Base-by-base conservation (phyloP, 768 basidiomycete species). In the Dendrothele bispora region DNA sequence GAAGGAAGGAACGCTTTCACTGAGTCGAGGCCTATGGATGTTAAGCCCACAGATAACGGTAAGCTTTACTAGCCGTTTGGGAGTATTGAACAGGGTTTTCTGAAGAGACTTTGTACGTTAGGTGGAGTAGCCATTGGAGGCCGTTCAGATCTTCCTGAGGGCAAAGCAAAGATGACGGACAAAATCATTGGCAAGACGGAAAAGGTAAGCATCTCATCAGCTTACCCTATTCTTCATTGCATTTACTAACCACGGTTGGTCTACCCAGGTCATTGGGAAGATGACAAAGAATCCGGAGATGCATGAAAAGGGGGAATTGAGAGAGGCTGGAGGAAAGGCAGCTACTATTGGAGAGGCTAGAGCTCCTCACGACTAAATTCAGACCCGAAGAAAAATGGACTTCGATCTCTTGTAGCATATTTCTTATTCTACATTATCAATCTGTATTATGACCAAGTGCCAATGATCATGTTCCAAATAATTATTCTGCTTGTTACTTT, bases 131-230 rank as follows among this genome's bases (percentile, higher is more conserved):
- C 67, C 1, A 48, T 68, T 12, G 70, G 58, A 35, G 69, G 66
- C 2, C 50, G 57, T 15, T 58, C 62, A 2, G 59, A 69, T 41
- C 26, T 66, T 18, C 66, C 72, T 0, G 59, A 66, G 52, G 70
- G 71, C 4, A 72, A 77, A 22, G 69, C 77, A 24, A 69, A 55
- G 22, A 17, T 77, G 0, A 61, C 69, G 7, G 83, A 85, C 63
- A 84, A 79, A 61, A 49, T 82, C 18, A 53, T 81, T 28, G 82
- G 83, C 3, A 83, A 84, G 66, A 69, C 75, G 0, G 70, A 84
- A 55, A 74, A 83, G 72, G 82, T 80, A 12, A n/a, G n/a, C 2
- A 57, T 49, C 8, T 4, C 14, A 14, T 27, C 44, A 5, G 11
- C 10, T 24, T 2, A 5, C 1, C 0, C 15, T 28, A 12, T 3